Percentiles rank a stretch among this genome's conserved stretches.
These are phyloP conservation scores for Pseudonitzschia pungens DNA, from an alignment of 108 stramenopile genomes.

Conservation along the genomic window DNA sequence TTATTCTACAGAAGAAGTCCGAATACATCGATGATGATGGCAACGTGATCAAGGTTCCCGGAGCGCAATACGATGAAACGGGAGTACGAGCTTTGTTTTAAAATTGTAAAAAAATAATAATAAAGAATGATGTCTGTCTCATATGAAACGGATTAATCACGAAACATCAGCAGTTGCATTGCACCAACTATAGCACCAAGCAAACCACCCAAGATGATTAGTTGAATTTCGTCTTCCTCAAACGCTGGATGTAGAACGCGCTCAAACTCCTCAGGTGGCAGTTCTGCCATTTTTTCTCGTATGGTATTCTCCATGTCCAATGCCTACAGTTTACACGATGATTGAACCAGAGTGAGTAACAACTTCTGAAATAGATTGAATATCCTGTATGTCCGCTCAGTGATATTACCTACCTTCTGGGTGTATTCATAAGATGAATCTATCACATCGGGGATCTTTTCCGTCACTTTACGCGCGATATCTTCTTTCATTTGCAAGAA, in stretches of 20 bases:
- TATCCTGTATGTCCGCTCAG: neutral
- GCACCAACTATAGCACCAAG: conserved; percentile 89
- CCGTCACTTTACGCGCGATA: conserved; percentile 78
- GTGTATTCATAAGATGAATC: conserved; percentile 87
- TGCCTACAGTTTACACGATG: conserved; percentile 30
- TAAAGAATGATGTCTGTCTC: neutral
- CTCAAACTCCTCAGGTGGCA: conserved; percentile 88
- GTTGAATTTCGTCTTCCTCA: conserved; percentile 94
- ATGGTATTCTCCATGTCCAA: conserved; percentile 89
- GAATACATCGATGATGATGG: conserved; percentile 94
- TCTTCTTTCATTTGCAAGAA: conserved; percentile 88
- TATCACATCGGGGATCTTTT: conserved; percentile 73
- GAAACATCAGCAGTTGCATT: conserved; percentile 68
- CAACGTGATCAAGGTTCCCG: conserved; percentile 85
- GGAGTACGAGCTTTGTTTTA: conserved; percentile 87
- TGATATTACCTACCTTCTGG: conserved; percentile 33
- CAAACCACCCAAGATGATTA: conserved; percentile 89
- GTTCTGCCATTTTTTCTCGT: conserved; percentile 66
- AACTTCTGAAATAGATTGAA: neutral
- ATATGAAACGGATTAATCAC: neutral
- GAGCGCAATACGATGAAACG: conserved; percentile 80
- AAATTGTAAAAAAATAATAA: neutral
- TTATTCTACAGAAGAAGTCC: conserved; percentile 84
- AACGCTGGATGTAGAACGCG: conserved; percentile 94
- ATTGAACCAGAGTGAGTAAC: neutral